Percentiles rank a stretch among this genome's conserved stretches.
Conservation (phyloP, 352 stramenopile genomes). For the Globisporangium takayamanum region DNA sequence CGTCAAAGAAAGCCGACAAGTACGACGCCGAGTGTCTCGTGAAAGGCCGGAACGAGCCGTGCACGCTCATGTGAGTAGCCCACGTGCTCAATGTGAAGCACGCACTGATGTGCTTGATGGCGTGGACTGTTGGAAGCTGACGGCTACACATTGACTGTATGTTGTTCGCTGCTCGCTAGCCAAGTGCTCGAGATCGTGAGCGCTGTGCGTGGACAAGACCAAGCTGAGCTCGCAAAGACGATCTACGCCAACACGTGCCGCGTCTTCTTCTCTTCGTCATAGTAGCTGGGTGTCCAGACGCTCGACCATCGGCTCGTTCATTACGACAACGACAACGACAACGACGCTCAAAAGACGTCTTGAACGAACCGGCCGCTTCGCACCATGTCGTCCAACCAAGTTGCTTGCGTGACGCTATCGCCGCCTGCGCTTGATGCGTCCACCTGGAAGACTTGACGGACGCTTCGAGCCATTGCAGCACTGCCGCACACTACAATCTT, state of each 20-base stretch:
- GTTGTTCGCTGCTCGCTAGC: slow-evolving; percentile 17
- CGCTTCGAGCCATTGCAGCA: slow-evolving; percentile 4
- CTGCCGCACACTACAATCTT: slow-evolving; percentile 12
- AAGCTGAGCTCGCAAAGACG: slow-evolving; percentile 32
- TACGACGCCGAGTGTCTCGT: slow-evolving; percentile 81
- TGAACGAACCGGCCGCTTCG: slow-evolving; percentile 3
- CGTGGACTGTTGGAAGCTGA: background rate
- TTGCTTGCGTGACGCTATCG: background rate
- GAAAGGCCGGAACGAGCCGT: slow-evolving; percentile 95
- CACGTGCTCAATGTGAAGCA: background rate
- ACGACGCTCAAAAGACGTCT: slow-evolving; percentile 2
- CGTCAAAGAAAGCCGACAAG: slow-evolving; percentile 92
- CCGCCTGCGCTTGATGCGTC: background rate
- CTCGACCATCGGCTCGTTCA: background rate
- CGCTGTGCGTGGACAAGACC: slow-evolving; percentile 44
- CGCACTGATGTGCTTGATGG: background rate
- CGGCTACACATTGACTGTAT: background rate
- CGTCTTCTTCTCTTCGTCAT: slow-evolving; percentile 54
- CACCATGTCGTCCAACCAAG: slow-evolving; percentile 11
- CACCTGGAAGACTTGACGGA: slow-evolving; percentile 4
- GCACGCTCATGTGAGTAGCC: slow-evolving; percentile 89
- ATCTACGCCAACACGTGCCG: slow-evolving; percentile 55
- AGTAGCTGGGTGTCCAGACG: background rate
- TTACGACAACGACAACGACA: background rate
- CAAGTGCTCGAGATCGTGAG: slow-evolving; percentile 84